Base-by-base conservation (phyloP, 352 stramenopile genomes). In the Phytophthora sansomeana region DNA sequence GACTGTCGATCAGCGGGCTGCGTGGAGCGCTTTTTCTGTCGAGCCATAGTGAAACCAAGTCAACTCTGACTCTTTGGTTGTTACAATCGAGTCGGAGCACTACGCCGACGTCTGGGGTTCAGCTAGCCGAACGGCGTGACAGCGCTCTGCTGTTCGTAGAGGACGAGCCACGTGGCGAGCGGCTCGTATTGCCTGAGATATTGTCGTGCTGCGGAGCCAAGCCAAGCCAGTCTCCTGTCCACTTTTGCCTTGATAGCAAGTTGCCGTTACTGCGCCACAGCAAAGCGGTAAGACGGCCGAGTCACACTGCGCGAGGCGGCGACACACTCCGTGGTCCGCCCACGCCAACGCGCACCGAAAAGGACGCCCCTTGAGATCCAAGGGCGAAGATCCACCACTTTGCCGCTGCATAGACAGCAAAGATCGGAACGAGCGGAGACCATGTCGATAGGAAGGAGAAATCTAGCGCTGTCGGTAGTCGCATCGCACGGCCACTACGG, bases 51-150 rank as follows among this genome's bases (percentile, higher is more conserved):
- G 58, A 73, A 65, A 73, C 2, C 65, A 73, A 73, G 65, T 48
- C 13, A 64, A 29, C 24, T 58, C 65, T 36, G 58, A 73, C 59
- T 67, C 17, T 30, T 24, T 65, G 29, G n/a, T 43, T 39, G 51
- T 69, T 63, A 42, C 51, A 48, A 64, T 68, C 59, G 51, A 73
- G 65, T 67, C 64, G 38, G 64, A 70, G 11, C 30, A 47, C 35
- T n/a, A n/a, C 43, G 11, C 35, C 58, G 55, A 59, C 63, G 63
- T 68, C 58, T 63, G 58, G 58, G 9, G 64, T 58, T n/a, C 51
- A 69, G 58, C 65, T 69, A 73, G 65, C 51, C 58, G 28, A 73
- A 69, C 33, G 53, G 36, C 58, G 65, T 73, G 65, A 44, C 11
- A 9, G 21, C 17, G 51, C 52, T 56, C 47, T 54, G 63, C 58